Percentiles rank a stretch among this genome's conserved stretches.
These are phyloP conservation scores for Phylloporus gajari DNA, from an alignment of 1,284 basidiomycete genomes.

Conservation along the genomic window DNA sequence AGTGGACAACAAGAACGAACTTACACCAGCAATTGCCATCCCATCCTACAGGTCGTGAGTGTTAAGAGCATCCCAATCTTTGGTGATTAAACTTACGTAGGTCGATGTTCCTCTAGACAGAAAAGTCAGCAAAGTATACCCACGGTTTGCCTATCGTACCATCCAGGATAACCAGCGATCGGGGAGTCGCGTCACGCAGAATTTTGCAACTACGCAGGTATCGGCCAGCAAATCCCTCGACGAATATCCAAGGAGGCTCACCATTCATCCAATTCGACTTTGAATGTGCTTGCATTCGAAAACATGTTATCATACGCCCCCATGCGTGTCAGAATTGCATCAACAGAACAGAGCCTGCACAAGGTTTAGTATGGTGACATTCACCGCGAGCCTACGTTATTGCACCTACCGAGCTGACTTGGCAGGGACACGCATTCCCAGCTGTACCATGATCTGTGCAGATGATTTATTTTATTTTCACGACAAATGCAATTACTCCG, in stretches of 20 bases:
- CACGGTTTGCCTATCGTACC: conserved; percentile 59
- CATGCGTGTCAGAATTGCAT: conserved; percentile 97
- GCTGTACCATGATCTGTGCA: conserved; percentile 92
- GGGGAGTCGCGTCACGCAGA: conserved; percentile 88
- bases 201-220: conserved; percentile 80
- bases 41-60: conserved; percentile 71
- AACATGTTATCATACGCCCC: conserved; percentile 99
- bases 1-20: conserved; percentile 32
- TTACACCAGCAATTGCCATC: conserved; percentile 91
- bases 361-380: not conserved
- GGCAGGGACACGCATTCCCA: conserved; percentile 98
- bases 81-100: conserved; percentile 63
- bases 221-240: not conserved
- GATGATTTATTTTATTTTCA: conserved; percentile 17
- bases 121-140: conserved; percentile 20
- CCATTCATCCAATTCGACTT: conserved; percentile 97
- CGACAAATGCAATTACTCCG: conserved; percentile 31
- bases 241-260: conserved; percentile 42
- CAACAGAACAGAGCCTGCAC: conserved; percentile 84
- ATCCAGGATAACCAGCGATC: conserved; percentile 93
- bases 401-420: conserved; percentile 72
- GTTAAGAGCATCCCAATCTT: conserved; percentile 31
- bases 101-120: conserved; percentile 81
- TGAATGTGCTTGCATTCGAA: conserved; percentile 93
- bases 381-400: not conserved